These are phyloP conservation scores for Ascochyta koolunga DNA, from an alignment of 2,329 filamentous ascomycete genomes.

Conservation along the genomic window DNA sequence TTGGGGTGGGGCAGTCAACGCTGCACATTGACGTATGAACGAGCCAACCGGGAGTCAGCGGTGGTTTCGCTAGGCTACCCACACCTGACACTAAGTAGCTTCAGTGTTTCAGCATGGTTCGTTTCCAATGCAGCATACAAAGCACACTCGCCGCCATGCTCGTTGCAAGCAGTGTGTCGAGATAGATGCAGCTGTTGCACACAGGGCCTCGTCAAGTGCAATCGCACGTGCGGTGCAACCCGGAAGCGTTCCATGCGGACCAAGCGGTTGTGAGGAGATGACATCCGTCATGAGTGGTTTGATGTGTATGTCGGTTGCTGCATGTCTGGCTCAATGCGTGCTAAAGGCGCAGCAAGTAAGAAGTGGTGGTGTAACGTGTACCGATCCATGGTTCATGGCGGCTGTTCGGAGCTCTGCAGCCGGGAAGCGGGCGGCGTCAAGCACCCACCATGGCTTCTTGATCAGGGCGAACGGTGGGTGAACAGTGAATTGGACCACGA, in stretches of 20 bases:
- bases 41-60: conserved; percentile 11
- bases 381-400: conserved; percentile 32
- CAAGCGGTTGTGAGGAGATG: conserved; percentile 15
- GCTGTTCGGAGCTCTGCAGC: conserved; percentile 23
- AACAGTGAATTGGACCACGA: conserved; percentile 7
- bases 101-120: conserved; percentile 31
- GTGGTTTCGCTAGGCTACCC: conserved; percentile 17
- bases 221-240: conserved; percentile 35
- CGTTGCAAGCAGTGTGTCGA: conserved; percentile 3
- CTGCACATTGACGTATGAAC: conserved; percentile 40
- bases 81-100: conserved; percentile 18
- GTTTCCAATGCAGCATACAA: conserved; percentile 19
- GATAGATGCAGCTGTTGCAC: conserved; percentile 8
- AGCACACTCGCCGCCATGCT: conserved; percentile 3
- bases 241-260: conserved; percentile 23
- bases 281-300: conserved; percentile 27
- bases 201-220: conserved; percentile 13
- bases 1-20: conserved; percentile 6
- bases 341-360: conserved; percentile 27
- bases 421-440: conserved; percentile 27
- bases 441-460: conserved; percentile 21
- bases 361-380: conserved; percentile 33
- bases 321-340: conserved; percentile 39
- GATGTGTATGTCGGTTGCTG: conserved; percentile 34
- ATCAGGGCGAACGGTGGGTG: conserved; percentile 15